Conservation (phyloP, 257 asterid species). For the Cordia subcordata region DNA sequence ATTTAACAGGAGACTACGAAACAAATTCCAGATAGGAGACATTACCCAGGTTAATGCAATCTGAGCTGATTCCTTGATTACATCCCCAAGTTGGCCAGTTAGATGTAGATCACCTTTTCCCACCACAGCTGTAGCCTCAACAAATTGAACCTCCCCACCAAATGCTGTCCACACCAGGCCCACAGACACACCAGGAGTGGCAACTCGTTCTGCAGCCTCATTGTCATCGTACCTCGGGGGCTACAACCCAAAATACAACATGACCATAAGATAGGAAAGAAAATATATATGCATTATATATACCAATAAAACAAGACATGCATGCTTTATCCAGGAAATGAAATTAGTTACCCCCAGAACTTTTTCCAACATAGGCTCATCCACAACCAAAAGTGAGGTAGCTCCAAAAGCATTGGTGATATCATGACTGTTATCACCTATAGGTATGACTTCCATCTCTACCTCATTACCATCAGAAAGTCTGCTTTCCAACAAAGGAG, state of each 20-base stretch:
- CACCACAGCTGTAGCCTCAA: constrained; percentile 86
- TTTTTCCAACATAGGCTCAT: constrained; percentile 93
- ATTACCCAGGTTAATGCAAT: constrained; percentile 98
- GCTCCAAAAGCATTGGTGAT: constrained; percentile 66
- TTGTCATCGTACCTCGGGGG: constrained; percentile 89
- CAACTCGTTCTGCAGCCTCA: constrained; percentile 88
- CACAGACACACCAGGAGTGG: constrained; percentile 91
- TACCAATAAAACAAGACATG: constrained; percentile 8
- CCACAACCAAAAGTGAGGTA: constrained; percentile 66
- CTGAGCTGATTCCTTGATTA: constrained; percentile 97
- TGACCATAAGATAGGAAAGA: not conserved
- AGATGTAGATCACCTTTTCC: constrained; percentile 98
- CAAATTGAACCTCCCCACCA: constrained; percentile 98
- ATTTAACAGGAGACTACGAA: no score
- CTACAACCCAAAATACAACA: constrained; percentile 28
- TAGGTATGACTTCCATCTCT: constrained; percentile 96
- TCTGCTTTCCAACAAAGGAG: constrained; percentile 77
- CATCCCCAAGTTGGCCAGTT: constrained; percentile 98
- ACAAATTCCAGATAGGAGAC: constrained; percentile 2
- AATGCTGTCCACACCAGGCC: constrained; percentile 95
- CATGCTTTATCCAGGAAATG: constrained; percentile 5
- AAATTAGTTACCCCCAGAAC: constrained; percentile 87
- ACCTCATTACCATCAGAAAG: constrained; percentile 91
- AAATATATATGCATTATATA: not conserved
- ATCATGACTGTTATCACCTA: constrained; percentile 77